These are phyloP conservation scores for Xylariaceae sp. DNA, from an alignment of 2,329 filamentous ascomycete genomes.

Conservation along the genomic window DNA sequence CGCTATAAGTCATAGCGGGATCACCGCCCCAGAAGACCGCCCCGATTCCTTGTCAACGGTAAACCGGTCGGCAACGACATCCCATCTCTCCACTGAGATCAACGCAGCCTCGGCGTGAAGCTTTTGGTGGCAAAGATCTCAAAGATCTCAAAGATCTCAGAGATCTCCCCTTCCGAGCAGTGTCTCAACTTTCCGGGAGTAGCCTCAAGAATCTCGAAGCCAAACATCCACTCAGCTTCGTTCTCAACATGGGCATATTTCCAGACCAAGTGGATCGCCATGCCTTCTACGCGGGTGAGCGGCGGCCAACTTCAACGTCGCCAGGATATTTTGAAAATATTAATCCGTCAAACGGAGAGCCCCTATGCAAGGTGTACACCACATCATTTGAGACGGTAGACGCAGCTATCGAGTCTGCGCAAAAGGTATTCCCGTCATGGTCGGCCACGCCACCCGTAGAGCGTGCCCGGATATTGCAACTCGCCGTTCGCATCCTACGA, in stretches of 20 bases:
- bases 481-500: conserved; percentile 69
- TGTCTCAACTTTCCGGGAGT: neutral
- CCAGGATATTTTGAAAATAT: conserved; percentile 65
- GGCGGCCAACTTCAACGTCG: conserved; percentile 57
- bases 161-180: neutral
- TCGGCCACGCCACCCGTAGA: conserved; percentile 69
- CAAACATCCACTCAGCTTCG: conserved; percentile 3
- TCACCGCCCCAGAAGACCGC: no score
- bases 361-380: conserved; percentile 67
- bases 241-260: conserved; percentile 21
- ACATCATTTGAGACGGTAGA: conserved; percentile 66
- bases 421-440: conserved; percentile 70
- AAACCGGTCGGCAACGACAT: neutral
- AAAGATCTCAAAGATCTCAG: no score
- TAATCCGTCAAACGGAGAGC: conserved; percentile 66
- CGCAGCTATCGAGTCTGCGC: conserved; percentile 65
- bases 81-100: neutral
- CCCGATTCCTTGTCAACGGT: no score
- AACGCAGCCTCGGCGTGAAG: neutral
- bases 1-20: no score
- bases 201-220: neutral
- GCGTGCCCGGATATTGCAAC: conserved; percentile 73
- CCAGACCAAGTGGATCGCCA: conserved; percentile 48
- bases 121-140: neutral
- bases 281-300: conserved; percentile 71